Evolutionary conservation across 495 filamentous ascomycete species (phyloP), one percentile per base, ranked within the genome.

Genomic region (Xylaria castorea): DNA sequence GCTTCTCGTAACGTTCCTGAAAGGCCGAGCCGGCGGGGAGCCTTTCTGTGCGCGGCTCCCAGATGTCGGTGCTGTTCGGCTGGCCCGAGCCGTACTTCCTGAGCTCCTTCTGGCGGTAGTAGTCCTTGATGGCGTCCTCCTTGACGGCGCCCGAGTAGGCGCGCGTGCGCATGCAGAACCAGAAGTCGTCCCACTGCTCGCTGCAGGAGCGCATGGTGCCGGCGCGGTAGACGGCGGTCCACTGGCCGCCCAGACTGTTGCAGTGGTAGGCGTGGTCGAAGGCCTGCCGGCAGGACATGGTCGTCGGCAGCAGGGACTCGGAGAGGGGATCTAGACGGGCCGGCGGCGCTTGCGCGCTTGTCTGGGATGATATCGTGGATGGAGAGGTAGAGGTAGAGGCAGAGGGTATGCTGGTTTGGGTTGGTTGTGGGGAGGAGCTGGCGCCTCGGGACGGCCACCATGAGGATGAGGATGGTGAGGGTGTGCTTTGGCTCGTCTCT

Each of bases 201-300:
- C 83, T 83, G 85, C 96, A 99, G 12, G 87, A 84, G 3, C 91
- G 88, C 60, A 96, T 74, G 51, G 79, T 81, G 68, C 96, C 96
- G 80, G 93, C 90, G 51, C 96, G 92, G 87, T 99, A 99, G 9
- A 98, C 82, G 73, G 83, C 78, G 62, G 82, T 85, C 83, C 95
- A 96, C 79, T 97, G 94, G 0, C 95, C 93, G 32, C 94, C 96
- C 4, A 97, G 86, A 0, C 93, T 95, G 77, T 96, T 92, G 87
- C 96, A 99, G 88, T 97, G 93, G 88, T 93, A 98, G 65, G 97
- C 94, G 65, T 88, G 86, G 85, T 99, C 96, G 86, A 99, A 99
- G 78, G 93, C 91, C 63, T 89, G 83, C 68, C 93, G 90, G 86
- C 96, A 99, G 79, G 92, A 95, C 90, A 98, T 94, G 72, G 83